These are phyloP conservation scores for Paraglomus occultum DNA, from an alignment of 192 early-diverging fungal genomes.

Conservation along the genomic window DNA sequence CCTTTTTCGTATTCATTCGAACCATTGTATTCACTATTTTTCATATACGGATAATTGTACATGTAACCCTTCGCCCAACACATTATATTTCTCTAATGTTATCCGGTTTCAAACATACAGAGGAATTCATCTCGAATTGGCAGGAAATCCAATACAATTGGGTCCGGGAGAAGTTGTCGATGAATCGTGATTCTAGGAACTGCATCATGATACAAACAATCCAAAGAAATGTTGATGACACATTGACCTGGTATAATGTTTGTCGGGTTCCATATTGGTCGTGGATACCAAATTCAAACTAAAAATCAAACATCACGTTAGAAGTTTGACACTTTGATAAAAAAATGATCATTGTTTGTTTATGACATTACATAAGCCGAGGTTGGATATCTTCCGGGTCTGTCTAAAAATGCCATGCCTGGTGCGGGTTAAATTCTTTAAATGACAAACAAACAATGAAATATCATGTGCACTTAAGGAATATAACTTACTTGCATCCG, in stretches of 20 bases:
- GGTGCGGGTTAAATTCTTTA: constrained; percentile 12
- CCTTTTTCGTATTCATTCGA: too few relatives aligned
- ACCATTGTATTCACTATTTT: too few relatives aligned
- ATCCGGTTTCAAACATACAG: too few relatives aligned
- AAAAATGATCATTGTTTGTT: not conserved
- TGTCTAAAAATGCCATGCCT: constrained; percentile 20
- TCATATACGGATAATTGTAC: too few relatives aligned
- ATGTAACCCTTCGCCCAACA: too few relatives aligned
- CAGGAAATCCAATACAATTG: constrained; percentile 18
- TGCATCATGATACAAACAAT: constrained; percentile 12
- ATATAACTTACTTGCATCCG: constrained; percentile 22
- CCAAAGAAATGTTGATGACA: constrained; percentile 4
- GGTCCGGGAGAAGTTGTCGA: not conserved
- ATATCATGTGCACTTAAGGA: constrained; percentile 2
- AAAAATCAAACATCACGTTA: constrained; percentile 21
- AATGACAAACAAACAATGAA: constrained; percentile 18
- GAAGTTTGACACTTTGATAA: not conserved
- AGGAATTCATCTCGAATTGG: constrained; percentile 5
- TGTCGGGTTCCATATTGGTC: not conserved
- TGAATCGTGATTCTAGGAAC: not conserved
- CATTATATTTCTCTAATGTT: too few relatives aligned
- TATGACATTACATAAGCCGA: constrained; percentile 16
- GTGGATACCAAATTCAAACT: constrained; percentile 14
- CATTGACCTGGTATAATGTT: constrained; percentile 4
- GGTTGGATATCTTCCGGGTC: constrained; percentile 3